Conservation (phyloP, 768 basidiomycete genomes). For the Lactifluus subvellereus region DNA sequence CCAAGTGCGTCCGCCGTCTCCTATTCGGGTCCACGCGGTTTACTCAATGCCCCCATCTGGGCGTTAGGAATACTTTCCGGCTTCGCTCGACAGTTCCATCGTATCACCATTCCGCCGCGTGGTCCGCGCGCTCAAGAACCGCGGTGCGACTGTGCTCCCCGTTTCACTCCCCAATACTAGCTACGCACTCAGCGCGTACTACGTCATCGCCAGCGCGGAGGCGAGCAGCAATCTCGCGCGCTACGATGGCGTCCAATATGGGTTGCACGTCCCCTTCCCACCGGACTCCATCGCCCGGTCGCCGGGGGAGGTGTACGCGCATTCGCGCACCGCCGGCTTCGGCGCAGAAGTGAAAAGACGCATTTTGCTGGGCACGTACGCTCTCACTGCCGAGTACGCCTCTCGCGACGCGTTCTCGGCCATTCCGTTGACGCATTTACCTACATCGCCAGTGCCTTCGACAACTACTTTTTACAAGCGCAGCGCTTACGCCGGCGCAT, state of each 20-base stretch:
- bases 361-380: conserved; percentile 85
- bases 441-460: conserved; percentile 64
- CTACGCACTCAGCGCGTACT: conserved; percentile 88
- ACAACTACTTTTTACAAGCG: conserved; percentile 95
- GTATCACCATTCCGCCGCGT: conserved; percentile 41
- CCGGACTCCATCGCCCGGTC: conserved; percentile 41
- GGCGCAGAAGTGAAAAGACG: conserved; percentile 83
- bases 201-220: conserved; percentile 92
- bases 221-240: conserved; percentile 88
- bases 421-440: background rate
- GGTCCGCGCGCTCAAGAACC: conserved; percentile 37
- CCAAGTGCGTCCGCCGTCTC: conserved; percentile 39
- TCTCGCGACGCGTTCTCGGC: background rate
- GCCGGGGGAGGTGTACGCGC: conserved; percentile 55
- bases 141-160: conserved; percentile 63
- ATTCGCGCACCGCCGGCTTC: conserved; percentile 64
- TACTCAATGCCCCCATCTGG: background rate
- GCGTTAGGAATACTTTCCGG: conserved; percentile 71
- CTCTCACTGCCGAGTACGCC: conserved; percentile 83
- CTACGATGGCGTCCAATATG: conserved; percentile 85
- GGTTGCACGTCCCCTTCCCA: conserved; percentile 43
- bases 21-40: background rate
- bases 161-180: conserved; percentile 65
- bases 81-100: conserved; percentile 49
- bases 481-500: conserved; percentile 71